These are phyloP conservation scores for Podosphaera aphanis DNA, from an alignment of 2,329 filamentous ascomycete species.

Conservation along the genomic window DNA sequence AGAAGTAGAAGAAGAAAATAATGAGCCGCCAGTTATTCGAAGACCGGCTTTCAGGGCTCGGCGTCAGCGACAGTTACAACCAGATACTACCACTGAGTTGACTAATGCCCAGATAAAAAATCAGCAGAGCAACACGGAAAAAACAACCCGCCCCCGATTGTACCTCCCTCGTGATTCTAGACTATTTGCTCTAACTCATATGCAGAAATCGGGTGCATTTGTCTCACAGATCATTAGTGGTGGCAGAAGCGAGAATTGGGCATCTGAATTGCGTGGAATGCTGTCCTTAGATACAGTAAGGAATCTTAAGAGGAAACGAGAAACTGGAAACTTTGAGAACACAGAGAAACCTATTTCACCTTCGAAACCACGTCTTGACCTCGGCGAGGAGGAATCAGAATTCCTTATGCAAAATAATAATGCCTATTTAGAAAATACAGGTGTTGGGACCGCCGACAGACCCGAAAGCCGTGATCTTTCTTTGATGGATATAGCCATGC, in stretches of 20 bases:
- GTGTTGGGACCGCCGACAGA: background rate
- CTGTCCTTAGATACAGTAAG: constrained; percentile 68
- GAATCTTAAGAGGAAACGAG: constrained; percentile 82
- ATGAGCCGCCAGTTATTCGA: constrained; percentile 33
- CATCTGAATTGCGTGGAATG: constrained; percentile 77
- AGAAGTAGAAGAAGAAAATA: constrained; percentile 28
- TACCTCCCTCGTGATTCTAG: constrained; percentile 77
- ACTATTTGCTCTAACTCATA: constrained; percentile 65
- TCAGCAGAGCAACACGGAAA: constrained; percentile 65
- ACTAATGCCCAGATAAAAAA: constrained; percentile 58
- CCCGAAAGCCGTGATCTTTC: constrained; percentile 15
- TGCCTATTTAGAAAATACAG: background rate
- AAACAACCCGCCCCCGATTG: constrained; percentile 59
- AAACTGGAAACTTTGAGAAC: constrained; percentile 47
- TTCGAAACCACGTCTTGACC: constrained; percentile 41
- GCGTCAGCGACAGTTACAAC: constrained; percentile 58
- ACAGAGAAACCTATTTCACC: constrained; percentile 32
- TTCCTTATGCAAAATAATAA: background rate
- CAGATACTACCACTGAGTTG: constrained; percentile 58
- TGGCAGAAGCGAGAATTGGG: constrained; percentile 57
- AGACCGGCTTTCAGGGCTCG: constrained; percentile 52
- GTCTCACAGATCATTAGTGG: constrained; percentile 70
- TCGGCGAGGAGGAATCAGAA: constrained; percentile 34
- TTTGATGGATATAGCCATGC: constrained; percentile 24
- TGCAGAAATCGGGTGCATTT: constrained; percentile 80